Evolutionary conservation across 2,329 filamentous ascomycete species (phyloP), one percentile per base, ranked within the genome.

Genomic region (Fusarium sp.): DNA sequence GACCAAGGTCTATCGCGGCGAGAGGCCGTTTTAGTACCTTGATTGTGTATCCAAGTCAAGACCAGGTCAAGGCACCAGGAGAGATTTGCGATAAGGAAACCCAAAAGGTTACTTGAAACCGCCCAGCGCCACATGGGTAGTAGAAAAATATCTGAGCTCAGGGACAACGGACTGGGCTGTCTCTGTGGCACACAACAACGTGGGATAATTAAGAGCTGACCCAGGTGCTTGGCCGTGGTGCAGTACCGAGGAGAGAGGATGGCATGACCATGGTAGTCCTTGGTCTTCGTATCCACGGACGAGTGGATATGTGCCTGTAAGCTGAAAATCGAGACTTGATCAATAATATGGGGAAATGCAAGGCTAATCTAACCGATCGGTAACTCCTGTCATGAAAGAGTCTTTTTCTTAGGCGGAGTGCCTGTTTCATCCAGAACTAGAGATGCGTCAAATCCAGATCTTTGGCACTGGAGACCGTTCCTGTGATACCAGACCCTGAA

Each of bases 21-120:
- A 31, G 31, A 61, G 31, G 25, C 61, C 45, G 50, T 58, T 70
- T 47, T 14, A 35, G 25, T 65, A 36, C 33, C n/a, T 25, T 50
- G 61, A 31, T 56, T n/a, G n/a, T 33, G 29, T 9, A 22, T 22
- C 27, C 35, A 29, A 59, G 52, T 36, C 10, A 20, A 47, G 52
- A 10, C 63, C n/a, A 38, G 38, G 8, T 27, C 16, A 73, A 74
- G 71, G 56, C 31, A 73, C 71, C 36, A 61, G 63, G 60, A 47
- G 66, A 63, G 62, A 54, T 63, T 50, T 67, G 20, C 56, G 45
- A 31, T 14, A 52, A 8, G 33, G 13, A 16, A 20, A 33, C 35
- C 31, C 1, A 38, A 61, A 29, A 50, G 58, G 31, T 13, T 33
- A 31, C 38, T 40, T n/a, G 18, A 33, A 54, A 9, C 42, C 45